Evolutionary conservation across 345 rosid species (phyloP), one percentile per base, ranked within the genome.

Genomic region (Euphorbia tirucalli): DNA sequence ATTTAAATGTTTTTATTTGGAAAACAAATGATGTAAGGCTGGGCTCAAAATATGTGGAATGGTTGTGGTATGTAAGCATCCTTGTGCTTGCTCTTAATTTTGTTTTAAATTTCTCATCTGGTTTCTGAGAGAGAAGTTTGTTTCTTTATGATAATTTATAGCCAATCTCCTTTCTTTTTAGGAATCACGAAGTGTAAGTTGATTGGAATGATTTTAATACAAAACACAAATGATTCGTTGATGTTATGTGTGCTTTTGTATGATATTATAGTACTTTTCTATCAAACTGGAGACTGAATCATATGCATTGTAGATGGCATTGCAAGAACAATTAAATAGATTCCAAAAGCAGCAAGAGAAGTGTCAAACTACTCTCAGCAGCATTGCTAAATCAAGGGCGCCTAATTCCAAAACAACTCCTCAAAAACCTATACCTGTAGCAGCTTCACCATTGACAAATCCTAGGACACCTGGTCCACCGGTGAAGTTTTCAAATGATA

Each of bases 341-440:
- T 90, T 92, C 87, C 87, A 90, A 74, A 86, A 75, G 76, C 96
- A 94, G 81, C 90, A 92, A 79, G 93, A 83, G 73, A 90, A 75
- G 80, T 86, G 93, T 37, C 96, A 87, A 25, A 59, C 95, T 3
- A 86, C 87, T 2, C 89, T 88, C 37, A 73, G 83, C 31, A 88
- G 83, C 82, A 88, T 87, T 56, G 85, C 87, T 1, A 46, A 10
- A 80, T 92, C 3, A 87, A 80, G 75, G 61, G 85, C 58, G 14
- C 43, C 81, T 21, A 87, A 81, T 79, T 50, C 78, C 0, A 28
- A 77, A 0, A 28, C 80, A 25, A 35, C 39, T 35, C 39, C 85
- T 49, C 72, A 77, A 2, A 79, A 49, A 19, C 59, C 76, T 25
- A 58, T 77, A 18, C 48, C 72, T 11, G 70, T 59, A 15, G 72